phyloP scores from a whole-genome alignment of 176 grass and related monocot species.

The Oryza coarctata region DNA sequence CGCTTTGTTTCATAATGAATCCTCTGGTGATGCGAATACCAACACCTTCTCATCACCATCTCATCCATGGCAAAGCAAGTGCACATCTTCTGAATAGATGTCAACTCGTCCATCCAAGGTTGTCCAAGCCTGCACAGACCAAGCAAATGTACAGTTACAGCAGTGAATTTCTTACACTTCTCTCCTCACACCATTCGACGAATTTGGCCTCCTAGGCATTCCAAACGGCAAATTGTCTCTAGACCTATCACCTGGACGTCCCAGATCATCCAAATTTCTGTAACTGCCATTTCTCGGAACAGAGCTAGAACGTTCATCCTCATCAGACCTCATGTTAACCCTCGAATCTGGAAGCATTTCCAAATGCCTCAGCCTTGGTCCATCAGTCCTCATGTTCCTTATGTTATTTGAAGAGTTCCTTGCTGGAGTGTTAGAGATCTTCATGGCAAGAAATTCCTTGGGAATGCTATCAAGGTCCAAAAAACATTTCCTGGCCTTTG shows the following conservation, averaged over 20 bases:
- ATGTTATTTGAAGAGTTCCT: conserved; percentile 58
- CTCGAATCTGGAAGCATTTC: conserved; percentile 70
- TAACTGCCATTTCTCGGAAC: conserved; percentile 71
- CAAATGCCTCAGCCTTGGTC: conserved; percentile 51
- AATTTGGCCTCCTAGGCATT: conserved; percentile 57
- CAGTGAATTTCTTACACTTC: conserved; percentile 42
- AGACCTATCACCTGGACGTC: conserved; percentile 50
- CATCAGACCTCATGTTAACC: conserved; percentile 55
- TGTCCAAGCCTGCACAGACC: background rate
- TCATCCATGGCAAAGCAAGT: background rate
- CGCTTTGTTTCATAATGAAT: conserved; percentile 6
- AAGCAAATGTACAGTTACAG: conserved; percentile 22
- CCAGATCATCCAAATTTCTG: conserved; percentile 76
- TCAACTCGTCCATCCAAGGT: conserved; percentile 15
- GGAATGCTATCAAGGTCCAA: conserved; percentile 83
- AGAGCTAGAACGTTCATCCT: conserved; percentile 61
- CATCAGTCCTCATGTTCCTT: conserved; percentile 68
- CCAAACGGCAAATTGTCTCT: conserved; percentile 56
- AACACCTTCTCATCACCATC: conserved; percentile 9
- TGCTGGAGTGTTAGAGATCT: conserved; percentile 48
- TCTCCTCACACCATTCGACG: conserved; percentile 65
- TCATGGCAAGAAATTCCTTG: conserved; percentile 70
- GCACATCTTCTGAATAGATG: conserved; percentile 15
- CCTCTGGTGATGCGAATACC: background rate
- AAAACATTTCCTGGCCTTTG: conserved; percentile 91